Percentiles rank a stretch among this genome's conserved stretches.
Evolutionary conservation across 345 rosid genomes (phyloP).

Genomic region (Eucalyptus regnans): DNA sequence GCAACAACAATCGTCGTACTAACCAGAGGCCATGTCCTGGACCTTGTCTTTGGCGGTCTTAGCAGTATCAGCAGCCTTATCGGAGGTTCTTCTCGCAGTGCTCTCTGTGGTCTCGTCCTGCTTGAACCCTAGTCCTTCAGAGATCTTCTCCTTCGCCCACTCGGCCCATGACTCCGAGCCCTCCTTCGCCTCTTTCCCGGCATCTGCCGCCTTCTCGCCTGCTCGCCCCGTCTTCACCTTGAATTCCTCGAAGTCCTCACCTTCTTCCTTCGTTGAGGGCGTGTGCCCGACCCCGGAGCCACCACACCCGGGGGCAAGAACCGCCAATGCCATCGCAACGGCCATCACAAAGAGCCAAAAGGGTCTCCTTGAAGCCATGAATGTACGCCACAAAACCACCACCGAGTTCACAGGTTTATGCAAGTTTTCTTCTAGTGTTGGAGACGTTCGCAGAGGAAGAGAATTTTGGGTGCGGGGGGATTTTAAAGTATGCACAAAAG

Average conservation of each 20-base stretch:
- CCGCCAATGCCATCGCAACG: neutral
- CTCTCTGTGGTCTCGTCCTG: constrained; percentile 9
- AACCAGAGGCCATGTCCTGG: constrained; percentile 25
- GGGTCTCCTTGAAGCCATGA: constrained; percentile 7
- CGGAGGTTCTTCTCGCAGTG: constrained; percentile 7
- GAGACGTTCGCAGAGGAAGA: neutral
- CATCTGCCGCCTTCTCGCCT: neutral
- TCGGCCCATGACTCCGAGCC: constrained; percentile 34
- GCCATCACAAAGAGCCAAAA: neutral
- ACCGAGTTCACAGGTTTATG: neutral
- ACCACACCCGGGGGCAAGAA: neutral
- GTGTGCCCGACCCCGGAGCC: constrained; percentile 7
- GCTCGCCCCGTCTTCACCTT: neutral
- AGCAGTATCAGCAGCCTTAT: constrained; percentile 6
- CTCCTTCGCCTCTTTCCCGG: constrained; percentile 3
- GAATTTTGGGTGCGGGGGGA: neutral
- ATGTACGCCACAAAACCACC: neutral
- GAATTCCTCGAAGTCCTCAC: neutral
- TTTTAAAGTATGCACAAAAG: neutral
- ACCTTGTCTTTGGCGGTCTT: constrained; percentile 9
- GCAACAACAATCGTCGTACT: neutral
- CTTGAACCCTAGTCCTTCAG: constrained; percentile 26
- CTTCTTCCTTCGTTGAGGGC: constrained; percentile 1
- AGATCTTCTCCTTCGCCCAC: constrained; percentile 47
- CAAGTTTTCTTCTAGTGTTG: neutral